phyloP scores from a whole-genome alignment of 164 flowering plant genomes.

The Akebia trifoliata region DNA sequence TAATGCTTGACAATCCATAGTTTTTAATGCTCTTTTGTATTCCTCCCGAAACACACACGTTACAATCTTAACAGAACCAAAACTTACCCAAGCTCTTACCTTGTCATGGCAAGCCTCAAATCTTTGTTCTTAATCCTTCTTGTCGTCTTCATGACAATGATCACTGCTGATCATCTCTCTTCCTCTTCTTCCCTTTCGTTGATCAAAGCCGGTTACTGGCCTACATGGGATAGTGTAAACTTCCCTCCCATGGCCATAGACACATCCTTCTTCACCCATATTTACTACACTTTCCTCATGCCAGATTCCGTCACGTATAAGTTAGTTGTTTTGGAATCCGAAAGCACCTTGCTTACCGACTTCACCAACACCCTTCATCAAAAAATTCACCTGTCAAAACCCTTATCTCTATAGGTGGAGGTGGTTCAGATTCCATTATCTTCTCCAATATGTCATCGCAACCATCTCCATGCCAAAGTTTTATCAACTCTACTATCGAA shows the following conservation, averaged over 20 bases:
- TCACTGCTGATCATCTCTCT: too few species aligned
- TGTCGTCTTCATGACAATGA: too few species aligned
- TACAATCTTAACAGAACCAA: too few species aligned
- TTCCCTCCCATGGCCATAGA: constrained; percentile 42
- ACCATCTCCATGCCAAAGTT: constrained; percentile 18
- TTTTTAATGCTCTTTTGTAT: too few species aligned
- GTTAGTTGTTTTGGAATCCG: constrained; percentile 16
- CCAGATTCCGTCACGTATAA: constrained; percentile 33
- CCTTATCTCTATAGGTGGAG: constrained; percentile 47
- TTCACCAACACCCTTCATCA: constrained; percentile 39
- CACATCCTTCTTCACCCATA: constrained; percentile 41
- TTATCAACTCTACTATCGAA: constrained; percentile 36
- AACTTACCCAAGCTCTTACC: too few species aligned
- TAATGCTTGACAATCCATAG: too few species aligned
- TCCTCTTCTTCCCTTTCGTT: not conserved
- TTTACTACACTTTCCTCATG: constrained; percentile 41
- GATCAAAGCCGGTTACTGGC: constrained; percentile 38
- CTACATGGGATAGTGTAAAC: constrained; percentile 23
- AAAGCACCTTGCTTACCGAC: constrained; percentile 15
- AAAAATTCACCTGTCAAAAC: constrained; percentile 33
- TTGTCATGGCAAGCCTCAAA: too few species aligned
- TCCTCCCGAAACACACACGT: too few species aligned
- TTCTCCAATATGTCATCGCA: constrained; percentile 36
- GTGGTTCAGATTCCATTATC: constrained; percentile 11
- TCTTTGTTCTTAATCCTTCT: too few species aligned